Conservation (phyloP, 176 grass and related monocot species). For the Eremochloa ophiuroides region DNA sequence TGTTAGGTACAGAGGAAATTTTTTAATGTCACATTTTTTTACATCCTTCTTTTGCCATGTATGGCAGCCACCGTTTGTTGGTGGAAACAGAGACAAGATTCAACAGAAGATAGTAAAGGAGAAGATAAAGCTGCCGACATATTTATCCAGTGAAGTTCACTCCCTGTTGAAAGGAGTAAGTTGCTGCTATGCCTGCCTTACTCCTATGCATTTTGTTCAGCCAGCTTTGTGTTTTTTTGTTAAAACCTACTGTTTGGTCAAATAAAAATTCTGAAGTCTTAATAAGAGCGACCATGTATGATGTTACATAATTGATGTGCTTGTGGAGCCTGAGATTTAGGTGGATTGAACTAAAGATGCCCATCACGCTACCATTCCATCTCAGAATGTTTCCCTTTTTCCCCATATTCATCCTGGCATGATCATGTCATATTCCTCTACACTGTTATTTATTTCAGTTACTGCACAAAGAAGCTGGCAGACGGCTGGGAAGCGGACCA, state of each 20-base stretch:
- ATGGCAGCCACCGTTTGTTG: slow-evolving; percentile 80
- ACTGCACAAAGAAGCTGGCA: slow-evolving; percentile 83
- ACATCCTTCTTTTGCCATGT: slow-evolving; percentile 1
- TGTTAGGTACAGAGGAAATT: not conserved
- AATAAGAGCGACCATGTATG: not conserved
- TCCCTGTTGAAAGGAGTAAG: slow-evolving; percentile 93
- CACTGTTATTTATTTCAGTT: slow-evolving; percentile 39
- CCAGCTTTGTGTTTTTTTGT: not conserved
- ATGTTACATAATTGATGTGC: too few species aligned
- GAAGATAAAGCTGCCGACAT: slow-evolving; percentile 79
- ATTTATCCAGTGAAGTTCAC: slow-evolving; percentile 85
- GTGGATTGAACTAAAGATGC: not conserved
- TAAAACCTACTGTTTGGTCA: not conserved
- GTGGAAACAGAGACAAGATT: slow-evolving; percentile 79
- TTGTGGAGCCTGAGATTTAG: not conserved
- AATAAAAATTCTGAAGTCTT: not conserved
- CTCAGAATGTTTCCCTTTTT: not conserved
- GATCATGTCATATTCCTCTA: not conserved
- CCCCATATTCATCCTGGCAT: not conserved
- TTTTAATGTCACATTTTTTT: slow-evolving; percentile 11
- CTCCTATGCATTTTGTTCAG: not conserved
- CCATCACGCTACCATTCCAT: not conserved
- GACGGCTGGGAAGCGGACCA: slow-evolving; percentile 59
- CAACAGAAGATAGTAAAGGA: slow-evolving; percentile 96
- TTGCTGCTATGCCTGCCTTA: slow-evolving; percentile 23